These are phyloP conservation scores for Irpex sp. DNA, from an alignment of 1,284 basidiomycete genomes.

Conservation along the genomic window DNA sequence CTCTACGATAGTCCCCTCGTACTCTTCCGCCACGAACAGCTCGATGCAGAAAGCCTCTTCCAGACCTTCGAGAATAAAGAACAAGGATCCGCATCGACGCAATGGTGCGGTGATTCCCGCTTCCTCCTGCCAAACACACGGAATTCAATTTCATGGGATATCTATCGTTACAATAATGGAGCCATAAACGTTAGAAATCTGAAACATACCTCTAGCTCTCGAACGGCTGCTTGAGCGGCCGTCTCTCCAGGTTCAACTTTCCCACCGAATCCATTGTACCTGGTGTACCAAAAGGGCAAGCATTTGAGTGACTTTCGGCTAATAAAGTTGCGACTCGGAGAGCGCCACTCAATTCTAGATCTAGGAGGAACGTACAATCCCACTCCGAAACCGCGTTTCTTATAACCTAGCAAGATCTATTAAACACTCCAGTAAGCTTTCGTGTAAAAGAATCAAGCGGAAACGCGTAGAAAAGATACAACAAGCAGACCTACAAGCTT, in stretches of 20 bases:
- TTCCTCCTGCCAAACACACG: conserved; percentile 57
- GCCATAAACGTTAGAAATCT: neutral
- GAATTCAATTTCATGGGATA: neutral
- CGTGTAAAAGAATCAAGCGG: neutral
- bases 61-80: conserved; percentile 51
- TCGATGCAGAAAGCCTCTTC: conserved; percentile 66
- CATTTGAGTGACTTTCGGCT: neutral
- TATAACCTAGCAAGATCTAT: conserved; percentile 61
- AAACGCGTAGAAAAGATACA: too few species aligned
- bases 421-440: too few species aligned
- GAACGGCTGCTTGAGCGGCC: conserved; percentile 52
- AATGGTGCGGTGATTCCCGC: conserved; percentile 64
- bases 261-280: conserved; percentile 74
- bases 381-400: conserved; percentile 69
- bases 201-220: conserved; percentile 56
- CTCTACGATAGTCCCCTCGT: conserved; percentile 56
- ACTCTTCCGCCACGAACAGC: conserved; percentile 55
- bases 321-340: too few species aligned
- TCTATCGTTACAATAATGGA: neutral
- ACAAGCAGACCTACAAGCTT: neutral
- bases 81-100: conserved; percentile 52
- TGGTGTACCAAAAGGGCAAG: conserved; percentile 19
- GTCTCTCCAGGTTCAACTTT: conserved; percentile 68
- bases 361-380: conserved; percentile 33
- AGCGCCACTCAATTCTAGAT: too few species aligned